Base-by-base conservation (phyloP, 805 yeast species). In the Ogataea philodendri region DNA sequence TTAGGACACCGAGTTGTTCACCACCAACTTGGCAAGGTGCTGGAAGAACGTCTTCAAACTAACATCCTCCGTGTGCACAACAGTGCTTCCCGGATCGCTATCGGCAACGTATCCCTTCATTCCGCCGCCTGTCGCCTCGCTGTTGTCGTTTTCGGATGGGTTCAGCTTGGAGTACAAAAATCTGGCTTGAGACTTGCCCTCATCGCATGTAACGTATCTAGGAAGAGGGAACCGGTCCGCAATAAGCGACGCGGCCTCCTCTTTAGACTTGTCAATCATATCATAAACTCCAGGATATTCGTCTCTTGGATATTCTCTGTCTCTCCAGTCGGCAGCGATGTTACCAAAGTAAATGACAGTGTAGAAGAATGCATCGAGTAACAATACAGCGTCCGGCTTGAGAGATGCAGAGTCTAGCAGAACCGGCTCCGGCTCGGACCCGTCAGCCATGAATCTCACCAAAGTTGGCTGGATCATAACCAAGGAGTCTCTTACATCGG, bases 401-500 rank as follows among this genome's bases (percentile, higher is more conserved):
- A 93, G 79, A 5, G 97, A 89, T 6, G 87, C 84, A 7, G 97
- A 87, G 63, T 93, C 99, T 49, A 93, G 73, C 48, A 93, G 69
- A 13, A 93, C 98, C 1, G 97, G 94, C 60, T 76, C 84, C 19
- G 96, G 96, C 49, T 86, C 95, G 9, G 66, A 59, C 33, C 80
- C 80, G 54, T 82, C 87, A 60, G 88, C 78, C 38, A 81, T 74
- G 62, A 82, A 90, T 24, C 95, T 77, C 3, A 90, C 83, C 60
- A 93, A 75, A 1, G 97, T 87, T 39, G 99, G 99, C 67, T 93
- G 98, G 48, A 93, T 90, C 97, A 93, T 93, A 45, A 89, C 85
- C 58, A 93, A 69, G 11, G 97, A 84, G 66, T 90, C 93, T 46
- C 84, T 82, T 26, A 90, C 84, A 59, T 93, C 97, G 57, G 93